phyloP scores from a whole-genome alignment of 306 rosid species.

The Chamaecrista fasciculata region DNA sequence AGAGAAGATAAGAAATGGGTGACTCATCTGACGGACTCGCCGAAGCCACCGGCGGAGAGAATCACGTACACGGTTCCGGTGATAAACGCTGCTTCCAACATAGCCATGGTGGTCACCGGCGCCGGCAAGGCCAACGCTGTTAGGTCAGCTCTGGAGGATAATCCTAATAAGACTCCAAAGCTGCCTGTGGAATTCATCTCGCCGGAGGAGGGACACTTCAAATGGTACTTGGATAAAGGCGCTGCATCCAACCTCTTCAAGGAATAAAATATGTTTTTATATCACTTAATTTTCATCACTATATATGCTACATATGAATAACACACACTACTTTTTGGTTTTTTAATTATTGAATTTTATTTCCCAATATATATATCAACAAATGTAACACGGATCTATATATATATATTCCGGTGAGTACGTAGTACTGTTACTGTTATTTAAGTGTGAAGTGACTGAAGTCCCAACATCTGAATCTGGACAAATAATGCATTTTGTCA shows the following conservation, averaged over 20 bases:
- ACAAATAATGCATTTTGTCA: too few species aligned
- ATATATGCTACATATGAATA: too few species aligned
- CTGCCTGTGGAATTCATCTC: slow-evolving; percentile 54
- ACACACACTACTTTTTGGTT: not conserved
- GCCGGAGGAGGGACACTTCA: slow-evolving; percentile 45
- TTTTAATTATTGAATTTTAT: too few species aligned
- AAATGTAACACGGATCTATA: too few species aligned
- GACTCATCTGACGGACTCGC: slow-evolving; percentile 51
- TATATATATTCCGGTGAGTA: too few species aligned
- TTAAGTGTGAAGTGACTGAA: too few species aligned
- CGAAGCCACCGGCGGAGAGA: slow-evolving; percentile 68
- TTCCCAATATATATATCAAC: too few species aligned
- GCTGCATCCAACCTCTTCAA: slow-evolving; percentile 63
- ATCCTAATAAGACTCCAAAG: slow-evolving; percentile 28
- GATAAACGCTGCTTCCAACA: slow-evolving; percentile 54
- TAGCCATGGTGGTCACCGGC: slow-evolving; percentile 56
- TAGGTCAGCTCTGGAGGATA: slow-evolving; percentile 39
- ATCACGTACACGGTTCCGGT: slow-evolving; percentile 63
- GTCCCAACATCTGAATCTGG: too few species aligned
- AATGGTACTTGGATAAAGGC: slow-evolving; percentile 64
- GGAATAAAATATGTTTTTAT: too few species aligned
- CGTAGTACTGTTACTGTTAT: too few species aligned
- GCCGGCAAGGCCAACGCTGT: slow-evolving; percentile 48
- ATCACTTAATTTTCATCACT: too few species aligned
- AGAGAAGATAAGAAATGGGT: slow-evolving; percentile 60